Evolutionary conservation across 495 filamentous ascomycete species (phyloP).

Genomic region (Hypoxylon fragiforme): DNA sequence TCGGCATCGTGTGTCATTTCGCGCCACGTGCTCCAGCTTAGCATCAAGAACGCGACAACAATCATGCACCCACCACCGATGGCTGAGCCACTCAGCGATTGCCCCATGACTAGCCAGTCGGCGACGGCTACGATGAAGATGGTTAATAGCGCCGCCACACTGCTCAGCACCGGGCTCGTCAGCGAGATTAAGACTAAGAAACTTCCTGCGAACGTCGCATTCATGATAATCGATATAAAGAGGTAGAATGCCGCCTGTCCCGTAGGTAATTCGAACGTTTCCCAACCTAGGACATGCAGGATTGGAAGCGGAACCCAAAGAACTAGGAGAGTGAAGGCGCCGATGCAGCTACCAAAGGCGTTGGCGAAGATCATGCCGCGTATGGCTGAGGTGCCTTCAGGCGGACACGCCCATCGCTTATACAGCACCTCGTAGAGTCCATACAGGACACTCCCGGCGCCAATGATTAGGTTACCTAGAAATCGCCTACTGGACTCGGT

Average conservation of each 20-base stretch:
- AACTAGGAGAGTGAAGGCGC: slow-evolving; percentile 77
- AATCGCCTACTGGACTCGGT: slow-evolving; percentile 60
- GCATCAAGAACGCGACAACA: slow-evolving; percentile 77
- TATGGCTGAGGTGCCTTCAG: slow-evolving; percentile 77
- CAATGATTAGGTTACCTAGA: slow-evolving; percentile 88
- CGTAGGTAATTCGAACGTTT: slow-evolving; percentile 78
- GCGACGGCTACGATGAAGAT: slow-evolving; percentile 94
- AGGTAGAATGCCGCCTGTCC: slow-evolving; percentile 79
- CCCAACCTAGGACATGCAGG: slow-evolving; percentile 73
- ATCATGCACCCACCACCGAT: slow-evolving; percentile 85
- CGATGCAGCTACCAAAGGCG: slow-evolving; percentile 84
- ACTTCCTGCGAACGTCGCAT: slow-evolving; percentile 87
- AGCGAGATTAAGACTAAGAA: slow-evolving; percentile 91
- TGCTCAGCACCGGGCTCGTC: slow-evolving; percentile 88
- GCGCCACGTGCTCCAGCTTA: slow-evolving; percentile 88
- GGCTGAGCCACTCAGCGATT: slow-evolving; percentile 70
- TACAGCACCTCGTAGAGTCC: slow-evolving; percentile 97
- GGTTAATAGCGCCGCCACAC: slow-evolving; percentile 88
- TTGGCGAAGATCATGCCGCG: slow-evolving; percentile 92
- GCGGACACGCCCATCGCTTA: slow-evolving; percentile 88
- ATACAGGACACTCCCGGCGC: slow-evolving; percentile 89
- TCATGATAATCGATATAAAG: slow-evolving; percentile 76
- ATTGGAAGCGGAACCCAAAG: slow-evolving; percentile 92
- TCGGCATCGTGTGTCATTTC: slow-evolving; percentile 85
- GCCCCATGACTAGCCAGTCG: slow-evolving; percentile 82